Conservation (phyloP, 176 grass and related monocot genomes). For the Musa troglodytarum region DNA sequence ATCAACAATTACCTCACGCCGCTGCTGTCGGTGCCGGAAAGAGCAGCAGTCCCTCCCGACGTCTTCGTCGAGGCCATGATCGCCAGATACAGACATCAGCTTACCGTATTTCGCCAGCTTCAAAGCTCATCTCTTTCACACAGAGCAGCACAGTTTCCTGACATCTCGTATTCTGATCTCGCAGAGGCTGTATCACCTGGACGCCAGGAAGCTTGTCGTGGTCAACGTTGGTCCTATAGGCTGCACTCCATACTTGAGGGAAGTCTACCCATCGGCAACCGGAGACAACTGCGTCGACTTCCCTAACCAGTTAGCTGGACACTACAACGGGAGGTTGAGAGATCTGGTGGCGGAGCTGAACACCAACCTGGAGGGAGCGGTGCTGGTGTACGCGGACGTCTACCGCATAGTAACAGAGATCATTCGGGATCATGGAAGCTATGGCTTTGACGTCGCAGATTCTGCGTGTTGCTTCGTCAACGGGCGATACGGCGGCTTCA, state of each 20-base stretch:
- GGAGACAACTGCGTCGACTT: constrained; percentile 32
- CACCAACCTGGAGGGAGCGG: constrained; percentile 8
- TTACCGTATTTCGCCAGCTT: constrained; percentile 30
- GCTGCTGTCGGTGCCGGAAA: constrained; percentile 38
- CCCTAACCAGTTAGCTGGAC: constrained; percentile 52
- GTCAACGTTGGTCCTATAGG: constrained; percentile 73
- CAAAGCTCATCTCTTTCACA: not conserved
- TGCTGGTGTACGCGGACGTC: constrained; percentile 67
- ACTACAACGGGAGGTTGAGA: constrained; percentile 54
- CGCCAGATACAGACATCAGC: constrained; percentile 48
- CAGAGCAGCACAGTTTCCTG: not conserved
- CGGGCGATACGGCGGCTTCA: constrained; percentile 55
- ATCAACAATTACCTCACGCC: constrained; percentile 88
- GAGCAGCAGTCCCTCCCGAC: constrained; percentile 32
- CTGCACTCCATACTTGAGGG: constrained; percentile 73
- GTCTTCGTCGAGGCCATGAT: constrained; percentile 45
- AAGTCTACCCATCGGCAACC: constrained; percentile 30
- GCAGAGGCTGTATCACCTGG: constrained; percentile 70
- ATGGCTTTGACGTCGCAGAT: constrained; percentile 73
- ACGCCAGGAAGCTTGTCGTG: constrained; percentile 70
- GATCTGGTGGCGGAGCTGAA: constrained; percentile 42
- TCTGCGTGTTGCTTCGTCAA: constrained; percentile 53
- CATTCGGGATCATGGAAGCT: constrained; percentile 39
- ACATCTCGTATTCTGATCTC: not conserved
- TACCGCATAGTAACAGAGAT: constrained; percentile 59